phyloP scores from a whole-genome alignment of 2,329 filamentous ascomycete genomes.

The Sporothrix protearum region DNA sequence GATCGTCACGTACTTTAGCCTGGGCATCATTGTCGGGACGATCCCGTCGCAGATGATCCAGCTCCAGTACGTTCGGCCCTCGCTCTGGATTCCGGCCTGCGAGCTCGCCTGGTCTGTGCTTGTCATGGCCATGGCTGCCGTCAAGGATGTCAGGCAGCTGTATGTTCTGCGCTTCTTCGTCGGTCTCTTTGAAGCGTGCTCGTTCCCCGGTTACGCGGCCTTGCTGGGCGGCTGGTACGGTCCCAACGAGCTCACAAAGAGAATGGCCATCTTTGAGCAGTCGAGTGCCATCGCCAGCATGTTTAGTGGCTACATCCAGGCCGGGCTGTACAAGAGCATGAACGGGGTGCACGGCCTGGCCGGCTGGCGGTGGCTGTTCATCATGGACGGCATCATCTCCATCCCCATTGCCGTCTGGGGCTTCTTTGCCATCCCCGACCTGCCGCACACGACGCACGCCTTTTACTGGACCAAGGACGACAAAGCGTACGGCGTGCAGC shows the following conservation, averaged over 20 bases:
- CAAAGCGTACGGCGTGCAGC: conserved; percentile 28
- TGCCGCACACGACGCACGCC: conserved; percentile 23
- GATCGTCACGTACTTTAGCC: conserved; percentile 42
- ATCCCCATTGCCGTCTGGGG: conserved; percentile 30
- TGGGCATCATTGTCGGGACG: conserved; percentile 55
- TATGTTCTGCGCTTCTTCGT: conserved; percentile 35
- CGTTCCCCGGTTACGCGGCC: conserved; percentile 21
- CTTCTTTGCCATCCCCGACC: conserved; percentile 30
- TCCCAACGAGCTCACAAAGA: conserved; percentile 55
- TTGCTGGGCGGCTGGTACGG: conserved; percentile 50
- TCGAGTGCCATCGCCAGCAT: conserved; percentile 58
- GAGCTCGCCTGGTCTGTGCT: conserved; percentile 33
- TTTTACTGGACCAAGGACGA: conserved; percentile 27
- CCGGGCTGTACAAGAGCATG: conserved; percentile 45
- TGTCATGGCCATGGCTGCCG: conserved; percentile 34
- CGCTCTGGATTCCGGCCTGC: conserved; percentile 34
- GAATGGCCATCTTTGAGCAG: conserved; percentile 58
- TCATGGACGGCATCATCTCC: conserved; percentile 38
- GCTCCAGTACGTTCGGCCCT: conserved; percentile 32
- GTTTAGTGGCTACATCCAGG: conserved; percentile 61
- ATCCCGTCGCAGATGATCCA: conserved; percentile 57
- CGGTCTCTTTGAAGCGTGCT: conserved; percentile 34
- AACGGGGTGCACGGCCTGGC: conserved; percentile 40
- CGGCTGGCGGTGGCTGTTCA: conserved; percentile 42
- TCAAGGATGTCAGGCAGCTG: conserved; percentile 33